Conservation (phyloP, 2,329 filamentous ascomycete species). For the Cladophialophora chaetospira region DNA sequence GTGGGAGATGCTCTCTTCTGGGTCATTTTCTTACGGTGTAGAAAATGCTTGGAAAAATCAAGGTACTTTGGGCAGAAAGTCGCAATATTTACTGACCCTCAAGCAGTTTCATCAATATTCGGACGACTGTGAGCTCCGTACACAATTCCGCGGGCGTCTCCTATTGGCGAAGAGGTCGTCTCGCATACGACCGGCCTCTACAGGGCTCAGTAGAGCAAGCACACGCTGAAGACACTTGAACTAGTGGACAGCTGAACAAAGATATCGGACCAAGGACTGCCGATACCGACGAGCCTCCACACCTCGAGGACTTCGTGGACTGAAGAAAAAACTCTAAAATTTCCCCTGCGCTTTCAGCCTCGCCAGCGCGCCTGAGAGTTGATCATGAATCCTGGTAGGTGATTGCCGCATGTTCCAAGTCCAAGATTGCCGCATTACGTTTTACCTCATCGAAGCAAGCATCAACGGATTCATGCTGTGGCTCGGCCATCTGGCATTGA, state of each 20-base stretch:
- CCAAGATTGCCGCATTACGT: not conserved
- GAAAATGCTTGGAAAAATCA: not conserved
- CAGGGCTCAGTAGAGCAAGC: conserved; percentile 5
- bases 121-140: conserved; percentile 3
- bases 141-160: conserved; percentile 1
- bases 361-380: conserved; percentile 11
- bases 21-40: not conserved
- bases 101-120: conserved; percentile 3
- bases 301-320: conserved; percentile 7
- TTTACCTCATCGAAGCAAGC: not conserved
- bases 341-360: conserved; percentile 27
- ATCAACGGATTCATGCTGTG: conserved; percentile 1
- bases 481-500: conserved; percentile 29
- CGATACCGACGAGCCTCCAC: conserved; percentile 10
- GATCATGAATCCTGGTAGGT: conserved; percentile 30
- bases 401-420: conserved; percentile 15
- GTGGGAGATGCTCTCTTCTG: not conserved
- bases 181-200: conserved; percentile 8
- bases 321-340: conserved; percentile 23
- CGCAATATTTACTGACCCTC: conserved; percentile 8
- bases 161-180: conserved; percentile 17
- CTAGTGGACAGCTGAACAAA: conserved; percentile 16
- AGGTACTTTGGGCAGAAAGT: not conserved
- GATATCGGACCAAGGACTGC: conserved; percentile 6
- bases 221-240: conserved; percentile 5